phyloP scores from a whole-genome alignment of 2,329 filamentous ascomycete species.

The Monilinia fructigena region DNA sequence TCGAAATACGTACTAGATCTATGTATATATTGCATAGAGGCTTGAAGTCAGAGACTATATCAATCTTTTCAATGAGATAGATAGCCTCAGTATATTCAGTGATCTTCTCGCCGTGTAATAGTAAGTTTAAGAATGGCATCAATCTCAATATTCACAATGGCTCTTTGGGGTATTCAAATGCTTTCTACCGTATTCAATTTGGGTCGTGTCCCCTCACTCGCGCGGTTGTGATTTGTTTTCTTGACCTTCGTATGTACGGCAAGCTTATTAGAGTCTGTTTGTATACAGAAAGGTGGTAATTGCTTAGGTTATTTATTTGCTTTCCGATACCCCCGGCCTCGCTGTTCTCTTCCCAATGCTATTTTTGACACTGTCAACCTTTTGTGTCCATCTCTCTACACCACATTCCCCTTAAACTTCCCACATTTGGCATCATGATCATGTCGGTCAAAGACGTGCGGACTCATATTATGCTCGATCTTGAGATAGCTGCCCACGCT shows the following conservation, averaged over 20 bases:
- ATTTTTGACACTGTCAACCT: neutral
- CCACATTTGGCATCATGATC: neutral
- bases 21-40: neutral
- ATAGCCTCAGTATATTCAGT: neutral
- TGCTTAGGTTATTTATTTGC: neutral
- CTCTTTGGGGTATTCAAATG: neutral
- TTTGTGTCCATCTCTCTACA: neutral
- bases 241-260: neutral
- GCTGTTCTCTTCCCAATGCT: neutral
- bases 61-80: neutral
- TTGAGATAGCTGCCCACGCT: slow-evolving; percentile 14
- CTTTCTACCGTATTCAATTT: too few relatives aligned
- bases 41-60: neutral
- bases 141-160: neutral
- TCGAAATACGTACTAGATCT: neutral
- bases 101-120: neutral
- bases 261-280: neutral
- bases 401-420: neutral
- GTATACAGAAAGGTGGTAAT: too few relatives aligned
- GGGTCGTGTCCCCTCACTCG: neutral
- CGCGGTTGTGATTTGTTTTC: neutral
- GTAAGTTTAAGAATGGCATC: neutral
- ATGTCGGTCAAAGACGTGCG: slow-evolving; percentile 14
- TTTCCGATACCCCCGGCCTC: neutral
- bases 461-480: slow-evolving; percentile 14